Evolutionary conservation across 164 flowering plant genomes (phyloP), one percentile per base, ranked within the genome.

Genomic region (Aristolochia fimbriata): DNA sequence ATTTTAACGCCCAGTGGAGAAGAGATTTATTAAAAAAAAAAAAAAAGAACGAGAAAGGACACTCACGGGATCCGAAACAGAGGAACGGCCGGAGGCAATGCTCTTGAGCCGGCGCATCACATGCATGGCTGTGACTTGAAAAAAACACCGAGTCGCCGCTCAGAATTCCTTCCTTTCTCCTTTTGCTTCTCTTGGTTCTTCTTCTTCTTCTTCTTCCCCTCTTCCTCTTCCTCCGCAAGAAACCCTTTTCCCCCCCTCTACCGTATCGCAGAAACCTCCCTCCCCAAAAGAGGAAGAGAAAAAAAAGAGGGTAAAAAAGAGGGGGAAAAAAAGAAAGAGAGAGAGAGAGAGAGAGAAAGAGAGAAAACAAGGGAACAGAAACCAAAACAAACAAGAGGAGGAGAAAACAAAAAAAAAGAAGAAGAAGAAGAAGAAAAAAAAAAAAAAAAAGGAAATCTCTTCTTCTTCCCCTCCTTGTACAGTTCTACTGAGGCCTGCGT

Each of bases 41-140:
- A 27, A 27, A 27, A 27, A 27, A 27, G 30, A 27, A 45, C 4
- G 21, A 21, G 20, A 23, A 58, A 46, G 11, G 55, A 53, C 63
- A 66, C 78, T 73, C 72, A 91, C 96, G 8, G 88, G 87, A 80
- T 88, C 96, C 51, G 96, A 91, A 66, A 88, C 65, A 20, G 95
- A 91, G 31, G 94, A 73, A 25, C 98, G 86, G 43, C 96, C 98
- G 52, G 98, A 91, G 51, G 96, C 92, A 73, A 85, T 77, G 81
- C 92, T 91, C 76, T 86, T 91, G 51, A 91, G 72, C 12, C 98
- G 80, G 21, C 94, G 88, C 94, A 91, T 82, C 65, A 86, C 80
- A 77, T 88, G 85, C 98, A 91, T 71, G 64, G 59, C 52, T 62
- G 27, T 33, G 25, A 5, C 17, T 55, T 15, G 16, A 11, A 20